Evolutionary conservation across 768 basidiomycete genomes (phyloP).

Genomic region (Cystobasidium ongulense): DNA sequence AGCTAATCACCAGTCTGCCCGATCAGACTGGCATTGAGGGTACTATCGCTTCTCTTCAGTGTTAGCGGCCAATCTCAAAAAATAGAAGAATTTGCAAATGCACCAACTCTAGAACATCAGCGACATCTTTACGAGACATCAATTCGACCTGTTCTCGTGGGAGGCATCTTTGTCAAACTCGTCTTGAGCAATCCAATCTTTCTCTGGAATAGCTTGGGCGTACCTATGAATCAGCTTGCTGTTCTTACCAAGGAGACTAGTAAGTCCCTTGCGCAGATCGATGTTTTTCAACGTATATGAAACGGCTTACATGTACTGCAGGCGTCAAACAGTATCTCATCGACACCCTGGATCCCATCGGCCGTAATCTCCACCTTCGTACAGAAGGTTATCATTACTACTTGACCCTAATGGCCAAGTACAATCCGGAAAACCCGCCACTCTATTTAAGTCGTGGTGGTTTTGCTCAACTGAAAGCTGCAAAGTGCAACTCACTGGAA

Average conservation of each 20-base stretch:
- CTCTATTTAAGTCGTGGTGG: slow-evolving; percentile 58
- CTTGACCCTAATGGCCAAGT: slow-evolving; percentile 50
- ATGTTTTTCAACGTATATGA: neutral
- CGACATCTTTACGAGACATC: slow-evolving; percentile 57
- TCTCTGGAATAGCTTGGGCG: slow-evolving; percentile 72
- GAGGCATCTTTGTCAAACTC: slow-evolving; percentile 51
- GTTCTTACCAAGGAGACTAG: slow-evolving; percentile 52
- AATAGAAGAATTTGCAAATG: slow-evolving; percentile 54
- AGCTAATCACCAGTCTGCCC: neutral
- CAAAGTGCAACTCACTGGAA: slow-evolving; percentile 50
- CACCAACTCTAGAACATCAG: slow-evolving; percentile 55
- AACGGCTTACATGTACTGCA: no score
- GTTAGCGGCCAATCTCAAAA: slow-evolving; percentile 57
- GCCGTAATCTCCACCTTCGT: slow-evolving; percentile 48
- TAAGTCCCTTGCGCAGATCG: neutral
- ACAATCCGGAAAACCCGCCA: slow-evolving; percentile 55
- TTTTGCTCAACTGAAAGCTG: slow-evolving; percentile 54
- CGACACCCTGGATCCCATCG: slow-evolving; percentile 49
- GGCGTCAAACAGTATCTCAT: slow-evolving; percentile 45
- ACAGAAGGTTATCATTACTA: slow-evolving; percentile 63
- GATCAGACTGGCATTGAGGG: slow-evolving; percentile 54
- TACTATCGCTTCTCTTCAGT: slow-evolving; percentile 55
- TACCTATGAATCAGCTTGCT: slow-evolving; percentile 61
- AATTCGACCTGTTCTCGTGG: slow-evolving; percentile 56
- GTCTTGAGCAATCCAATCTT: slow-evolving; percentile 43